Conservation (phyloP, 495 filamentous ascomycete species). For the Penicillium robsamsonii region DNA sequence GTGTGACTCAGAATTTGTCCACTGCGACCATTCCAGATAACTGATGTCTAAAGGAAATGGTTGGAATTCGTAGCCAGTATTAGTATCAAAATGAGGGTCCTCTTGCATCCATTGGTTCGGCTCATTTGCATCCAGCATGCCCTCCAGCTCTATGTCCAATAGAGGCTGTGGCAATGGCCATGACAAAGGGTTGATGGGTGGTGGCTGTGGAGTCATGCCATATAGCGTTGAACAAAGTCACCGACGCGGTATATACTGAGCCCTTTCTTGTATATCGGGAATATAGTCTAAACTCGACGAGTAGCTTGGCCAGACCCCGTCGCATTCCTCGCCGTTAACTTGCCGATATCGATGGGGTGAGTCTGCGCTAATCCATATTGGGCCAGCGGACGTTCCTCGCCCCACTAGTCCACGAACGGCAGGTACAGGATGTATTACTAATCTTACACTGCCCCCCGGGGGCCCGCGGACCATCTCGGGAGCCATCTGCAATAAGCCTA, state of each 20-base stretch:
- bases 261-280: background rate
- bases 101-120: constrained; percentile 6
- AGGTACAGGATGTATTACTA: background rate
- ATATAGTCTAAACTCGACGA: background rate
- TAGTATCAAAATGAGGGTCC: background rate
- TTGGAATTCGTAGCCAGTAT: constrained; percentile 20
- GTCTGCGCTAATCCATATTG: background rate
- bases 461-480: background rate
- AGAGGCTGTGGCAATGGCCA: constrained; percentile 16
- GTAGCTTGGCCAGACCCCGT: background rate
- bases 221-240: background rate
- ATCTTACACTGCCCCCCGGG: background rate
- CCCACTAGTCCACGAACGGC: background rate
- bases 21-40: constrained; percentile 15
- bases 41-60: constrained; percentile 16
- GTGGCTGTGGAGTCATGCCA: constrained; percentile 16
- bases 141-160: constrained; percentile 12
- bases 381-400: background rate
- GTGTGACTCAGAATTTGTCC: constrained; percentile 8
- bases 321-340: background rate
- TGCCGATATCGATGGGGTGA: background rate
- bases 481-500: background rate
- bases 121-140: constrained; percentile 7
- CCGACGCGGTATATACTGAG: background rate
- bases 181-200: background rate